Percentiles rank a stretch among this genome's conserved stretches.
These are phyloP conservation scores for Malus hybrid DNA, from an alignment of 331 rosid genomes.

Conservation along the genomic window DNA sequence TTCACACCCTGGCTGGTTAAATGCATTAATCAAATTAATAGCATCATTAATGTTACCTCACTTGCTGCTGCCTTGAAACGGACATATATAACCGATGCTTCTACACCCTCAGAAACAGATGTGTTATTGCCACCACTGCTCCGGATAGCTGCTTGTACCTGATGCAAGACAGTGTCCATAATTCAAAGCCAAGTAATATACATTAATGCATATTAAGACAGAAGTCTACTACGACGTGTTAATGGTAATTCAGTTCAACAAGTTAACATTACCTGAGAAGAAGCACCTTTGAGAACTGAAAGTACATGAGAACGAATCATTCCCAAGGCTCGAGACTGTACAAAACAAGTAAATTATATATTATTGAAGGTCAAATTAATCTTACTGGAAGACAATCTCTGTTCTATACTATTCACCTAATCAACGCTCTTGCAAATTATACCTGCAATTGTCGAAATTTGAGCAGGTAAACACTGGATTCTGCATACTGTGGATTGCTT, in stretches of 20 bases:
- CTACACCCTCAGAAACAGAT: constrained; percentile 91
- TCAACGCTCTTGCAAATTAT: constrained; percentile 11
- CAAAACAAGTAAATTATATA: constrained; percentile 21
- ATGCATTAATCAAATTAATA: background rate
- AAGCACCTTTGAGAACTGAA: constrained; percentile 82
- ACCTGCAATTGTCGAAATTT: constrained; percentile 98
- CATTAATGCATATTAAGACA: background rate
- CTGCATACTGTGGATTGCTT: constrained; percentile 89
- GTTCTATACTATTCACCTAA: background rate
- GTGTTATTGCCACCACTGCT: constrained; percentile 60
- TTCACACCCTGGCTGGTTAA: background rate
- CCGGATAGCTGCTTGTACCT: constrained; percentile 93
- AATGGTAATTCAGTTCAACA: constrained; percentile 8
- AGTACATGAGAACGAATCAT: constrained; percentile 89
- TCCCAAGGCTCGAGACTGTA: constrained; percentile 92
- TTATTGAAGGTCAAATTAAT: constrained; percentile 10
- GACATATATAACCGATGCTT: constrained; percentile 93
- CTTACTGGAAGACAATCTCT: background rate
- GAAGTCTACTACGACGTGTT: background rate
- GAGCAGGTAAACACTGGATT: constrained; percentile 91
- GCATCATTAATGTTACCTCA: constrained; percentile 45
- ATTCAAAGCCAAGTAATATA: background rate
- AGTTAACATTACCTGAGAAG: constrained; percentile 73
- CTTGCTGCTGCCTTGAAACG: constrained; percentile 98
- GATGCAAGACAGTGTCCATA: constrained; percentile 18